phyloP scores from a whole-genome alignment of 164 flowering plant species.

The Berberis thunbergii region DNA sequence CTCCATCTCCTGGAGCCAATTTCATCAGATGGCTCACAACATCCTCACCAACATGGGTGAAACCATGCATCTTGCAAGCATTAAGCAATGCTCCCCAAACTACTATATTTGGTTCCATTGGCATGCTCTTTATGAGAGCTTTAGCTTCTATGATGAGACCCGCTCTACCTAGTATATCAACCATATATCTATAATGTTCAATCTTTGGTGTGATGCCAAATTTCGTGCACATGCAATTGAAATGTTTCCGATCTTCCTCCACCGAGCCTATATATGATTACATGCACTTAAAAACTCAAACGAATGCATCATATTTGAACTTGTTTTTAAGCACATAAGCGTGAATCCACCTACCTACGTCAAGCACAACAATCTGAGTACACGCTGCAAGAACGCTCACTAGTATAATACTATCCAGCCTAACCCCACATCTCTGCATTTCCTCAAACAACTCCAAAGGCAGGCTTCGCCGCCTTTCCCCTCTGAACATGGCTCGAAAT shows the following conservation, averaged over 20 bases:
- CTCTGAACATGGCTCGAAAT: conserved; percentile 13
- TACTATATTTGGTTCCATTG: conserved; percentile 13
- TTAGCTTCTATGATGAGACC: conserved; percentile 16
- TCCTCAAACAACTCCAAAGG: conserved; percentile 10
- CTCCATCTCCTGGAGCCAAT: conserved; percentile 10
- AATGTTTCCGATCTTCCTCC: conserved; percentile 10
- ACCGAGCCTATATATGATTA: conserved; percentile 16
- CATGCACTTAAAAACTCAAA: conserved; percentile 18
- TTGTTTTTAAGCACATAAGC: conserved; percentile 10
- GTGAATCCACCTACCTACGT: conserved; percentile 20
- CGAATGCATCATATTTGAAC: conserved; percentile 8
- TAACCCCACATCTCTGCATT: conserved; percentile 10
- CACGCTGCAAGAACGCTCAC: no score
- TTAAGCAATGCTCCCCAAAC: conserved; percentile 15
- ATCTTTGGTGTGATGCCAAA: conserved; percentile 9
- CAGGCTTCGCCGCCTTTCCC: conserved; percentile 4
- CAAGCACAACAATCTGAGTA: conserved; percentile 18
- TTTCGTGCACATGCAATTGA: conserved; percentile 6
- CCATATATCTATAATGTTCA: conserved; percentile 19
- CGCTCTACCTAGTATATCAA: conserved; percentile 13
- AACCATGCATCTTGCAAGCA: conserved; percentile 15
- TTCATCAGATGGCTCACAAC: conserved; percentile 7
- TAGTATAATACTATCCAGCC: conserved; percentile 14
- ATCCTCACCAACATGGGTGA: conserved; percentile 5
- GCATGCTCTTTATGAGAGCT: conserved; percentile 11